Conservation (phyloP, 306 rosid genomes). For the Cicer pinnatifidum region DNA sequence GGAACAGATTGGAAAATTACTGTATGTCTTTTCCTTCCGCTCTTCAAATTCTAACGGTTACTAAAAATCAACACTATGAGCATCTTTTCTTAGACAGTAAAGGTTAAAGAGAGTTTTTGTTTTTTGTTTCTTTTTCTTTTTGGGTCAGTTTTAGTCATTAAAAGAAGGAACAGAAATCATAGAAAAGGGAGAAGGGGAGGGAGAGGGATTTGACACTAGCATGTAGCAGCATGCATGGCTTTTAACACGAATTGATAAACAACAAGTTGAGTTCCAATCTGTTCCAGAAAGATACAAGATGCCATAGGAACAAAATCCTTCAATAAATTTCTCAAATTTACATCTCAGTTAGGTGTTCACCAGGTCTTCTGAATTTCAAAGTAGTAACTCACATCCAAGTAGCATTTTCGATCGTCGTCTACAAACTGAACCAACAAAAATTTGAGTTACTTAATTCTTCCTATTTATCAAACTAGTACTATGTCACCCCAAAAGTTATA, state of each 20-base stretch:
- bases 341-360: slow-evolving; percentile 56
- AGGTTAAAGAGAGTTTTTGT: slow-evolving; percentile 5
- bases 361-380: slow-evolving; percentile 88
- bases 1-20: no score
- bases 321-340: slow-evolving; percentile 1
- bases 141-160: slow-evolving; percentile 20
- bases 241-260: slow-evolving; percentile 36
- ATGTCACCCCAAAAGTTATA: not conserved
- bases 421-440: slow-evolving; percentile 59
- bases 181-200: not conserved
- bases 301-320: slow-evolving; percentile 32
- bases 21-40: not conserved
- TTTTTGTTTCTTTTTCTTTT: not conserved
- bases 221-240: slow-evolving; percentile 35
- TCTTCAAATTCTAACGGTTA: slow-evolving; percentile 36
- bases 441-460: no score
- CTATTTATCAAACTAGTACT: no score
- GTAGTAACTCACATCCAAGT: slow-evolving; percentile 72
- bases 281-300: slow-evolving; percentile 45
- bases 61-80: slow-evolving; percentile 13
- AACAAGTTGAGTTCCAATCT: slow-evolving; percentile 47
- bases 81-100: slow-evolving; percentile 29
- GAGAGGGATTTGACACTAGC: slow-evolving; percentile 20
- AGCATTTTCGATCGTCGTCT: slow-evolving; percentile 91
- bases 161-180: slow-evolving; percentile 19